Evolutionary conservation across 306 rosid species (phyloP), one percentile per base, ranked within the genome.

Genomic region (Datisca glomerata): DNA sequence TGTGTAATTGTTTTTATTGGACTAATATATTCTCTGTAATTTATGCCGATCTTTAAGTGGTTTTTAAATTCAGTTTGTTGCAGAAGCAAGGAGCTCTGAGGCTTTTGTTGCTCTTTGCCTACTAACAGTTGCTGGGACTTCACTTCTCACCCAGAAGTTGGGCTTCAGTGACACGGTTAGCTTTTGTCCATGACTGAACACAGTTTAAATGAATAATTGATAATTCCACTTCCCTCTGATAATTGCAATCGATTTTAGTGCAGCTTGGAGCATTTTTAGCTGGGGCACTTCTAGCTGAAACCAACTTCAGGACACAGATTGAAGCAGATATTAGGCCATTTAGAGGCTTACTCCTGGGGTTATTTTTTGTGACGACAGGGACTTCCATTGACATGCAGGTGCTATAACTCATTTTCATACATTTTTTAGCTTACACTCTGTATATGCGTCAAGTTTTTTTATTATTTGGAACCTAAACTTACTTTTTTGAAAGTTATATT

Each of bases 181-280:
- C 41, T 45, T 24, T 53, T 57, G 37, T 66, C 28, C 53, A 24
- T 29, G 18, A 41, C 21, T 18, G 35, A 32, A 17, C 13, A 7
- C 57, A 42, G 41, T 38, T 50, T 9, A 37, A 18, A 47, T 50
- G 6, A 11, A 18, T 41, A 3, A 10, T 6, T 48, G n/a, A n/a
- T n/a, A n/a, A n/a, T n/a, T 31, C 13, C 17, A 21, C 43, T 8
- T 27, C 12, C 14, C 43, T 33, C 8, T 21, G 39, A 45, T 61
- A 62, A 31, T 47, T 42, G 29, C 39, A 43, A 55, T 48, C 22
- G 49, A 44, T 57, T 50, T 46, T 49, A 22, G 41, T 68, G 59
- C 84, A 91, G 98, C 98, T 91, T 51, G 98, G 98, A 69, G 98
- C 98, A 39, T 91, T 89, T 75, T 73, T 91, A 69, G 98, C 92